These are phyloP conservation scores for Manihot esculenta DNA, from an alignment of 441 rosid species.

Conservation along the genomic window DNA sequence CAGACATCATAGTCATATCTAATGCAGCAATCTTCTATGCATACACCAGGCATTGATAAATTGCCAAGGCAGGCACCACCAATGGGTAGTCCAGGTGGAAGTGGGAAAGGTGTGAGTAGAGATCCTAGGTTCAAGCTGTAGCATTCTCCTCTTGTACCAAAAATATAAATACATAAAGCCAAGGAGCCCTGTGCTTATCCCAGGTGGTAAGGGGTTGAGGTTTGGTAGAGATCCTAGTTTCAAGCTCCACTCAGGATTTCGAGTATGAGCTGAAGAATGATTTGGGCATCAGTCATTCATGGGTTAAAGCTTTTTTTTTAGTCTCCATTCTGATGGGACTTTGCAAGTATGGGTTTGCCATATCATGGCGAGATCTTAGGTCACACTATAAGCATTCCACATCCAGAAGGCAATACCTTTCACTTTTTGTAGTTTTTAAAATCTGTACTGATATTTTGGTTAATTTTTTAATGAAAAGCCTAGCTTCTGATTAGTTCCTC, in stretches of 20 bases:
- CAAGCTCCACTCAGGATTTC: slow-evolving; percentile 60
- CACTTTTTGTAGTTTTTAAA: slow-evolving; percentile 7
- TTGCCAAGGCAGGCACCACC: too few relatives aligned
- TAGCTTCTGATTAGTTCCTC: background rate
- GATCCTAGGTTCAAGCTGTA: background rate
- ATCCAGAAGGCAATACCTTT: slow-evolving; percentile 59
- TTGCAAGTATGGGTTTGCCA: slow-evolving; percentile 71
- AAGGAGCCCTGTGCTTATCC: too few relatives aligned
- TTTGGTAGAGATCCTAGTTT: too few relatives aligned
- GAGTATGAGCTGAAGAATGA: slow-evolving; percentile 75
- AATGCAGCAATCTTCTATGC: background rate
- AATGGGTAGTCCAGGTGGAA: background rate
- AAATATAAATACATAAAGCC: background rate
- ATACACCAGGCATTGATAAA: background rate
- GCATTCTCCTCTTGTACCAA: background rate
- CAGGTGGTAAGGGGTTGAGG: too few relatives aligned
- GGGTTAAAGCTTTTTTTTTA: slow-evolving; percentile 51
- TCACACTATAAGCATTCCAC: slow-evolving; percentile 49
- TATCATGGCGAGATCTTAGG: slow-evolving; percentile 52
- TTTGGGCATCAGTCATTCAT: slow-evolving; percentile 63
- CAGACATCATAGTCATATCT: background rate
- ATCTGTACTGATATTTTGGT: background rate
- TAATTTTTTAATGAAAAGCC: background rate
- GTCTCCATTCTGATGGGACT: slow-evolving; percentile 72
- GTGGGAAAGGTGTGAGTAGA: background rate